Evolutionary conservation across 2,329 filamentous ascomycete species (phyloP).

Genomic region (Elsinoe fawcettii): DNA sequence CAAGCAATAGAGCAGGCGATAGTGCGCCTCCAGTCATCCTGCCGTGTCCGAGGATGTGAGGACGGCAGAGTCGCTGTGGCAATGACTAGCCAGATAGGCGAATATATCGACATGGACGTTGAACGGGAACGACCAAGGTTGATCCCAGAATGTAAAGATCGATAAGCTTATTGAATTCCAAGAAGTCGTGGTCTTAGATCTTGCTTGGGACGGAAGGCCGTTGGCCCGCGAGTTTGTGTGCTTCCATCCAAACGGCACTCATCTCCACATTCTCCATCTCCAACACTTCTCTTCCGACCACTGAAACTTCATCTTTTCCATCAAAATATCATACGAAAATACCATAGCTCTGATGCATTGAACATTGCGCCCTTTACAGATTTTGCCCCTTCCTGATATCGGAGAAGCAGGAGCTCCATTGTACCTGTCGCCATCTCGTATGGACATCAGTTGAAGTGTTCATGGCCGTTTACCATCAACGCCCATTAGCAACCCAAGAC

Average conservation of each 20-base stretch:
- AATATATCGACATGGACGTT: not conserved
- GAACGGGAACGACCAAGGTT: not conserved
- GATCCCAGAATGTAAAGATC: not conserved
- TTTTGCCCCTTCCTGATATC: too few species aligned
- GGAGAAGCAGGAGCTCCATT: not conserved
- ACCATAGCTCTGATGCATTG: too few species aligned
- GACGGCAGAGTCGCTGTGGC: slow-evolving; percentile 1
- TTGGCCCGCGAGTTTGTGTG: not conserved
- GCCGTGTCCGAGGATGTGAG: not conserved
- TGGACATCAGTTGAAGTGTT: not conserved
- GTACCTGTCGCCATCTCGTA: not conserved
- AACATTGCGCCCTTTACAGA: too few species aligned
- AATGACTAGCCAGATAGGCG: slow-evolving; percentile 6
- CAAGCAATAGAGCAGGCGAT: not conserved
- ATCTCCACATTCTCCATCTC: not conserved
- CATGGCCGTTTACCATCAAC: slow-evolving; percentile 1
- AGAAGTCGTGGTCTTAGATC: not conserved
- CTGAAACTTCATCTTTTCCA: not conserved
- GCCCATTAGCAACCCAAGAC: slow-evolving; percentile 6
- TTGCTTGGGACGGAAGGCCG: not conserved
- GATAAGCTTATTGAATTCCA: slow-evolving; percentile 11
- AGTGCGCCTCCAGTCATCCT: not conserved
- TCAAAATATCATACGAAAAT: not conserved
- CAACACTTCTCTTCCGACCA: not conserved
- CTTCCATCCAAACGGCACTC: not conserved